phyloP scores from a whole-genome alignment of 176 grass and related monocot species.

The Ensete ventricosum region DNA sequence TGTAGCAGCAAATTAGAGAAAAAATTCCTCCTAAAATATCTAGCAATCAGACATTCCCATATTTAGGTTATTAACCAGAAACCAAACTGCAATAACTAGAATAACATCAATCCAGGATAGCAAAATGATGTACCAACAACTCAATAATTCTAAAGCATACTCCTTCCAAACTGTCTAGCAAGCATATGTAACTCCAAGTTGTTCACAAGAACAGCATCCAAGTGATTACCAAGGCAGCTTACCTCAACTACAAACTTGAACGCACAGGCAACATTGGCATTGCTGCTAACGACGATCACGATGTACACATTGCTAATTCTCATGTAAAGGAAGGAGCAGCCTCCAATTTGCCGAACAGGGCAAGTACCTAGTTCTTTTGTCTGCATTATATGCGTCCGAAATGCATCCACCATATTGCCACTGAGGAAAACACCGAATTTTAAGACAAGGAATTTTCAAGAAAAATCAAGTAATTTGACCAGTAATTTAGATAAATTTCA shows the following conservation, averaged over 20 bases:
- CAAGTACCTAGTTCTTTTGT: slow-evolving; percentile 17
- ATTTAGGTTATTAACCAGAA: too few relatives aligned
- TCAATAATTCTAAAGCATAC: too few relatives aligned
- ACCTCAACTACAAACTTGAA: slow-evolving; percentile 15
- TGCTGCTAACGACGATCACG: slow-evolving; percentile 15
- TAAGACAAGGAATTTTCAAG: neutral
- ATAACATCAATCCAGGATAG: too few relatives aligned
- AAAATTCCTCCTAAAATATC: too few relatives aligned
- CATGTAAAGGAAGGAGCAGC: slow-evolving; percentile 16
- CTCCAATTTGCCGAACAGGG: slow-evolving; percentile 15
- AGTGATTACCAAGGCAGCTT: neutral
- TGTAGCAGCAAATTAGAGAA: too few relatives aligned
- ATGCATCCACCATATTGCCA: slow-evolving; percentile 16
- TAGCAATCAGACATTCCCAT: too few relatives aligned
- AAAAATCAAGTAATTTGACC: neutral
- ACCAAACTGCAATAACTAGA: too few relatives aligned
- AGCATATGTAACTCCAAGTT: too few relatives aligned
- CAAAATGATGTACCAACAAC: too few relatives aligned
- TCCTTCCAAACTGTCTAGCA: too few relatives aligned
- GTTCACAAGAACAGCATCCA: too few relatives aligned
- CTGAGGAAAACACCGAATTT: neutral
- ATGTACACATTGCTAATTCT: slow-evolving; percentile 16
- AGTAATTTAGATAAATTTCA: neutral
- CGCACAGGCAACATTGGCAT: slow-evolving; percentile 16
- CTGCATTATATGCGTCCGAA: slow-evolving; percentile 17